A percentile compares a stretch with the other conserved stretches of the same genome.
Conservation (phyloP, 331 rosid species). For the Quercus tomentella region DNA sequence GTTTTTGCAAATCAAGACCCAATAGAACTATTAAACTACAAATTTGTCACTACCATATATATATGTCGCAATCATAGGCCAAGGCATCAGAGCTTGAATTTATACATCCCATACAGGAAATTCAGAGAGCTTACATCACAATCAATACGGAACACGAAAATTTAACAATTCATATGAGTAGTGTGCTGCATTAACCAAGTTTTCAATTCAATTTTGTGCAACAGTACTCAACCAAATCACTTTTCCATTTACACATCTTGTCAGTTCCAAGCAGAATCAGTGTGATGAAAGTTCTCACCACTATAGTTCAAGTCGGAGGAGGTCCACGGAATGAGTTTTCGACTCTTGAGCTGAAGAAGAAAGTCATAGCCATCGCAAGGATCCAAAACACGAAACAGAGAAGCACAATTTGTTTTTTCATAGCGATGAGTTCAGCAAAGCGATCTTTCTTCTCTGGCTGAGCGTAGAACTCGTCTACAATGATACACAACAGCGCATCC, state of each 20-base stretch:
- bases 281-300: background rate
- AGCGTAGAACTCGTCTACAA: conserved; percentile 25
- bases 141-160: no score
- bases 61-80: no score
- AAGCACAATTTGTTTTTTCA: conserved; percentile 27
- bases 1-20: no score
- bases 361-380: background rate
- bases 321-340: conserved; percentile 26
- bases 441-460: conserved; percentile 35
- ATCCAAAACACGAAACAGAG: conserved; percentile 41
- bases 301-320: conserved; percentile 48
- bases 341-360: conserved; percentile 28
- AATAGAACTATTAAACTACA: no score
- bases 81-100: no score
- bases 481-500: conserved; percentile 41
- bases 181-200: no score
- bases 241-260: background rate
- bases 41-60: no score
- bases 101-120: no score
- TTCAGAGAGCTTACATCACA: no score
- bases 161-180: no score
- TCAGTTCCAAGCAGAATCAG: background rate
- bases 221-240: background rate
- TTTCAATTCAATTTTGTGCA: background rate
- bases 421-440: conserved; percentile 17